Evolutionary conservation across 1,284 basidiomycete genomes (phyloP), one percentile per base, ranked within the genome.

Genomic region (Malassezia vespertilionis): DNA sequence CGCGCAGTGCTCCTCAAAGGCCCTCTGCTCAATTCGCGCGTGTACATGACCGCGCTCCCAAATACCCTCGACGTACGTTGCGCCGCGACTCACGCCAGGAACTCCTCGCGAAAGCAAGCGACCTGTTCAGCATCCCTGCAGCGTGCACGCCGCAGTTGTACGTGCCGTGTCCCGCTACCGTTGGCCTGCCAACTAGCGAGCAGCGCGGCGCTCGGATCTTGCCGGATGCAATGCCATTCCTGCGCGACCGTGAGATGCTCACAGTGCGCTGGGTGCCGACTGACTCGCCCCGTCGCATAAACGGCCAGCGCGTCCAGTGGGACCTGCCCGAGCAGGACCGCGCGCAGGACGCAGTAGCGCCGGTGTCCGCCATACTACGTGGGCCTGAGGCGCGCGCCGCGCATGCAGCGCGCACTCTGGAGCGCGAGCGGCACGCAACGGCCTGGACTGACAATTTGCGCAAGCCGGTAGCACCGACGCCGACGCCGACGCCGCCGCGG

Each of bases 171-270:
- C 39, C 17, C 6, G 37, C 48, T 2, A 56, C 62, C 2, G 52
- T 65, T 15, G 62, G 58, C 7, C 34, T 52, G 2, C 54, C 64
- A 15, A 53, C 56, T 44, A 48, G 58, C 24, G 48, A 51, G 32
- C 42, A 43, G 43, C 42, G 48, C 15, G 48, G 48, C 12, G 63
- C 63, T 21, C 56, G 65, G 44, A 44, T 68, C 20, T 51, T 65
- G n/a, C 34, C 58, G 18, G 65, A 68, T 39, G 57, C 62, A 1
- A 55, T 61, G 44, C 58, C 58, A 5, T 63, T 63, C 33, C 49
- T 68, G 7, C 56, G 60, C 35, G 65, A 68, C 34, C 52, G 65
- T 17, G 65, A 68, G 31, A 46, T 65, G 7, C 42, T 68, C 17
- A 53, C 61, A 24, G 56, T 68, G 26, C 59, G 62, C n/a, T 68